phyloP scores from a whole-genome alignment of 805 yeast genomes.

The Hanseniaspora pseudoguilliermondii region DNA sequence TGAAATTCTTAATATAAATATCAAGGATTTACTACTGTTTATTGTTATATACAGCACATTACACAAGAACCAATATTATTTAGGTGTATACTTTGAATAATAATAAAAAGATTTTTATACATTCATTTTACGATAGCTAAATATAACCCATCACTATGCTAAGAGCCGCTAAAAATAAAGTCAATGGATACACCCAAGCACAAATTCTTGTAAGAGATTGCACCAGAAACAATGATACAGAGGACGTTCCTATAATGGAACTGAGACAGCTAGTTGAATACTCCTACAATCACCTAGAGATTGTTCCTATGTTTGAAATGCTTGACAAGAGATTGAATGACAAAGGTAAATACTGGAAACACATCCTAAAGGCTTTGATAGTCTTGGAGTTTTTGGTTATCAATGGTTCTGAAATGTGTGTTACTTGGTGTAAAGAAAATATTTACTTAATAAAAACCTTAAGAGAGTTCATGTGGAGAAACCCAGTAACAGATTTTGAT shows the following conservation, averaged over 20 bases:
- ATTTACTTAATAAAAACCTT: conserved; percentile 77
- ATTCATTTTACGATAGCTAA: not conserved
- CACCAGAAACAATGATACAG: conserved; percentile 65
- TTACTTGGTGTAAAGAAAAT: conserved; percentile 83
- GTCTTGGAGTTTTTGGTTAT: conserved; percentile 80
- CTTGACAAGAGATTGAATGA: conserved; percentile 83
- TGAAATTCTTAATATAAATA: too few relatives aligned
- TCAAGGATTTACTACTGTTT: too few relatives aligned
- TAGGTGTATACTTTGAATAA: too few relatives aligned
- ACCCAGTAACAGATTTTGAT: conserved; percentile 57
- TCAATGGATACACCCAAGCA: conserved; percentile 71
- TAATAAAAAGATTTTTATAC: too few relatives aligned
- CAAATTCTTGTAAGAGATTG: conserved; percentile 86
- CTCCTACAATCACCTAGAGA: conserved; percentile 60
- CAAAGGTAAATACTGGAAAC: conserved; percentile 95
- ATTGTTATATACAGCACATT: too few relatives aligned
- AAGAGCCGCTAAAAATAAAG: conserved; percentile 65
- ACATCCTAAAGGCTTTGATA: conserved; percentile 80
- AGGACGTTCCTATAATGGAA: conserved; percentile 68
- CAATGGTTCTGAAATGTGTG: conserved; percentile 77
- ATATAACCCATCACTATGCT: conserved; percentile 55
- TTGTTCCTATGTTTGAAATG: conserved; percentile 87
- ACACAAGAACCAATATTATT: too few relatives aligned
- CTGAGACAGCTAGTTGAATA: conserved; percentile 73
- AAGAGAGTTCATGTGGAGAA: conserved; percentile 75